Percentiles rank a stretch among this genome's conserved stretches.
These are phyloP conservation scores for Trapa incisa DNA, from an alignment of 345 rosid genomes.

Conservation along the genomic window DNA sequence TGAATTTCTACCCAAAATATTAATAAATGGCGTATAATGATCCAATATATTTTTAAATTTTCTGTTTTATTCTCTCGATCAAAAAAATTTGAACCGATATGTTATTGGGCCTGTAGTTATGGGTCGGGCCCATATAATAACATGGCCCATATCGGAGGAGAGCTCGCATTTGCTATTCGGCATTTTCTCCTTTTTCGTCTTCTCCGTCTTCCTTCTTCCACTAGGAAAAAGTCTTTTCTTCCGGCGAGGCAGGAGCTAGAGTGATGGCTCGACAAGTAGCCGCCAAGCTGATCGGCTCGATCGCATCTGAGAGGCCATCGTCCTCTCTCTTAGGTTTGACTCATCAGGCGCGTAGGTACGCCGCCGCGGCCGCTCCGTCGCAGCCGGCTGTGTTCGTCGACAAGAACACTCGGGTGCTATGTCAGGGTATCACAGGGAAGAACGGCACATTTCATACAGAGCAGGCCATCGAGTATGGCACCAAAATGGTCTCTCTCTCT, in stretches of 20 bases:
- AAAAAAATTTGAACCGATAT: too few relatives aligned
- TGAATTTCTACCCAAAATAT: neutral
- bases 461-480: constrained; percentile 95
- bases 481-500: constrained; percentile 60
- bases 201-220: neutral
- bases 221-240: neutral
- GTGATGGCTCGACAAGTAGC: constrained; percentile 34
- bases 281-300: constrained; percentile 23
- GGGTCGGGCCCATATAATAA: too few relatives aligned
- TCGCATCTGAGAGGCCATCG: constrained; percentile 16
- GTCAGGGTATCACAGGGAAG: constrained; percentile 96
- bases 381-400: constrained; percentile 86
- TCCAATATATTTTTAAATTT: neutral
- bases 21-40: neutral
- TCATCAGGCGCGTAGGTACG: constrained; percentile 33
- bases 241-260: neutral
- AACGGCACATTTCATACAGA: constrained; percentile 93
- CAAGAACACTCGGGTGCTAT: constrained; percentile 77
- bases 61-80: neutral
- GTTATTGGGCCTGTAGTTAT: too few relatives aligned
- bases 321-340: constrained; percentile 11
- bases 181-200: neutral
- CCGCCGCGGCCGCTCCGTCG: constrained; percentile 35
- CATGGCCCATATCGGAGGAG: too few relatives aligned
- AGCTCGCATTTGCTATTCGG: too few relatives aligned